These are phyloP conservation scores for Malus hybrid DNA, from an alignment of 331 rosid genomes.

Conservation along the genomic window DNA sequence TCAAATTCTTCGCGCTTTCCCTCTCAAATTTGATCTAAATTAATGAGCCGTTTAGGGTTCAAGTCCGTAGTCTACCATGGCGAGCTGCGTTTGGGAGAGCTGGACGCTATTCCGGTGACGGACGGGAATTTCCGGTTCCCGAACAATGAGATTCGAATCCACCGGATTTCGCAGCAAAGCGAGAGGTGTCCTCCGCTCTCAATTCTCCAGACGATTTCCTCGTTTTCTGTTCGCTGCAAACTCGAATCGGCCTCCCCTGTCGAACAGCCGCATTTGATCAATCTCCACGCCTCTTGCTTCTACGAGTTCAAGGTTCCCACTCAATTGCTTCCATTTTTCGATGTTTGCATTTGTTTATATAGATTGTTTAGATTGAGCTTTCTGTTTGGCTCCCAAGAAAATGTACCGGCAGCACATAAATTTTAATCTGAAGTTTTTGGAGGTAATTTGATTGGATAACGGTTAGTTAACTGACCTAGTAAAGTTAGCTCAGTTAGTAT, in stretches of 20 bases:
- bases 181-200: conserved; percentile 92
- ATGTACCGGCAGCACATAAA: not conserved
- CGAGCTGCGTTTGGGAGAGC: conserved; percentile 69
- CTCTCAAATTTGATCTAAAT: not conserved
- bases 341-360: not conserved
- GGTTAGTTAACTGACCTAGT: not conserved
- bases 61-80: conserved; percentile 73
- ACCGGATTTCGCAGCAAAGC: conserved; percentile 54
- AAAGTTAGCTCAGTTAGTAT: not conserved
- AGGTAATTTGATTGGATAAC: not conserved
- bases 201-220: conserved; percentile 75
- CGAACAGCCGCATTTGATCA: conserved; percentile 65
- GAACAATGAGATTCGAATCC: conserved; percentile 87
- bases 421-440: not conserved
- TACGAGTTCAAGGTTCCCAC: conserved; percentile 60
- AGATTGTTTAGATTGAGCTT: not conserved
- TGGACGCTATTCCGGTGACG: conserved; percentile 53
- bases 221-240: conserved; percentile 85
- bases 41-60: conserved; percentile 81
- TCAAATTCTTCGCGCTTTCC: not conserved
- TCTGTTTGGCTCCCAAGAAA: conserved; percentile 14
- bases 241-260: conserved; percentile 66
- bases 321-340: not conserved
- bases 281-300: conserved; percentile 76
- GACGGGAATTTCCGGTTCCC: conserved; percentile 75